Base-by-base conservation (phyloP, 257 asterid species). In the Scutellaria baicalensis region DNA sequence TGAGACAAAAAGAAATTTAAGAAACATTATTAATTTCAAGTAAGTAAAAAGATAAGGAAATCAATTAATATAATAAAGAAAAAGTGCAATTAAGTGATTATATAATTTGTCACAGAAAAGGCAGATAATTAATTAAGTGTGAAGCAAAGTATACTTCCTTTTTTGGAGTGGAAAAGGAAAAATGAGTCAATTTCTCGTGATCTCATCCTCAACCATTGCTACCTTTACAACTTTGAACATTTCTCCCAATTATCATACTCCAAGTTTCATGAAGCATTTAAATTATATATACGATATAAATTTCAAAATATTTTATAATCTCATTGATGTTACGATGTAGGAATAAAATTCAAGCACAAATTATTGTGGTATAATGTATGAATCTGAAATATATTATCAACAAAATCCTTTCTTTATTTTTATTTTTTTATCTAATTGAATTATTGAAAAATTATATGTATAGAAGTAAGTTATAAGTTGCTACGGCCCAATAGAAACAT, bases 181-280 rank as follows among this genome's bases (percentile, higher is more conserved):
- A 54, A 44, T 12, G 21, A 35, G 11, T 45, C 2, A 21, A 47
- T 45, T 65, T 36, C 73, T 73, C 66, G 78, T 73, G 78, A 65
- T 33, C 20, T 4, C 33, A 27, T 27, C 10, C 64, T 59, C 51
- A 48, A 38, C 55, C 45, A 44, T n/a, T 44, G 13, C 10, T 4
- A 45, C 1, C 70, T 72, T 64, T 55, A 69, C 58, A 59, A 58
- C 66, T 56, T 68, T 54, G 69, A 68, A 42, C 73, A 48, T 38
- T 39, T 57, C 33, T 51, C 48, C 65, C 61, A 13, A 35, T n/a
- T n/a, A n/a, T 51, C 64, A 50, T 52, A 59, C 50, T 59, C 61
- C 13, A 74, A 73, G 55, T 13, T 73, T 65, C 72, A 44, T 20
- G 67, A 62, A 71, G 9, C 35, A 18, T 44, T 35, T 50, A 64